Evolutionary conservation across 306 rosid species (phyloP).

Genomic region (Betula pendula): DNA sequence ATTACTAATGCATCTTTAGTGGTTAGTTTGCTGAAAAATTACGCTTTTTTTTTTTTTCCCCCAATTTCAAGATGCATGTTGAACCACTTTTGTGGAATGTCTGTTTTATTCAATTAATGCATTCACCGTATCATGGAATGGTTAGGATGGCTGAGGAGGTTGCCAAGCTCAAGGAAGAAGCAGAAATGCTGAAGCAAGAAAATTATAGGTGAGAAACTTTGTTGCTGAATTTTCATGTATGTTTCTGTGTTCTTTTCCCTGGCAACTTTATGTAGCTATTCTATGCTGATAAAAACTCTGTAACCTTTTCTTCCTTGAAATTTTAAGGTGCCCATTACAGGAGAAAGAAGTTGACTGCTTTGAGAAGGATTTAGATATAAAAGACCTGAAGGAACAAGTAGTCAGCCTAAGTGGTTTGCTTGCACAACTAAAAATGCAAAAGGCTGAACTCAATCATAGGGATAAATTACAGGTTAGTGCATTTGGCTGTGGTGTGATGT

Average conservation of each 20-base stretch:
- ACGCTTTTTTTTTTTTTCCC: background rate
- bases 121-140: constrained; percentile 28
- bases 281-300: constrained; percentile 21
- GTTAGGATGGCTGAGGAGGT: constrained; percentile 79
- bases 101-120: background rate
- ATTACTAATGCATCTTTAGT: no score
- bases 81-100: background rate
- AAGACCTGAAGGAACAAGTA: constrained; percentile 71
- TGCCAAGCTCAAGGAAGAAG: constrained; percentile 68
- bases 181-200: constrained; percentile 60
- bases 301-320: constrained; percentile 29
- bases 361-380: constrained; percentile 50
- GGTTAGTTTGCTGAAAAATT: background rate
- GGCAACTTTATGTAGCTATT: constrained; percentile 7
- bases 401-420: constrained; percentile 49
- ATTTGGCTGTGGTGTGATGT: constrained; percentile 13
- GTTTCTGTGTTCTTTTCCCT: constrained; percentile 13
- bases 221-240: constrained; percentile 10
- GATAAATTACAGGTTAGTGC: constrained; percentile 60
- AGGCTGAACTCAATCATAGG: constrained; percentile 39
- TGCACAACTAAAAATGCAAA: constrained; percentile 58
- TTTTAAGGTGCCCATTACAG: constrained; percentile 48
- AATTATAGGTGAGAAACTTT: constrained; percentile 46
- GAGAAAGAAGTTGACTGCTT: constrained; percentile 48
- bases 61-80: background rate